These are phyloP conservation scores for Phyllosticta citribraziliensis DNA, from an alignment of 2,329 filamentous ascomycete species.

Conservation along the genomic window DNA sequence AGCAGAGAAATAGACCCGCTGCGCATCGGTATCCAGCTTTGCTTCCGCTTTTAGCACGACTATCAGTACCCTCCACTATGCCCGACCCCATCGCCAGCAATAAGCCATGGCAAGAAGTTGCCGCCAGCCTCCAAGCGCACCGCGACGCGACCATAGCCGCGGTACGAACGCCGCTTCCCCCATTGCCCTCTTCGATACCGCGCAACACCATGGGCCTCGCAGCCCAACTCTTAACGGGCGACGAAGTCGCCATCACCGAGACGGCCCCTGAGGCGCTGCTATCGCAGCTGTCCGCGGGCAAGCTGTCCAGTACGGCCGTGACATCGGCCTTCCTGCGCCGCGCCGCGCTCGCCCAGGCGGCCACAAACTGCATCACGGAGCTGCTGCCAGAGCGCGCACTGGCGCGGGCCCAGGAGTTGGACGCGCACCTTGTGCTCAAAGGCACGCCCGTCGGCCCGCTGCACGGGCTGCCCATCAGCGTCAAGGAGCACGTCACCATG, in stretches of 20 bases:
- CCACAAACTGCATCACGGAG: slow-evolving; percentile 36
- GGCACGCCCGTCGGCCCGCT: slow-evolving; percentile 32
- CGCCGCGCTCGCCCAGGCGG: slow-evolving; percentile 48
- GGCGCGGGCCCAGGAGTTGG: slow-evolving; percentile 23
- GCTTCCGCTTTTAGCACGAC: too few relatives aligned
- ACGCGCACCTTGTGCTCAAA: slow-evolving; percentile 22
- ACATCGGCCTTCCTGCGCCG: slow-evolving; percentile 45
- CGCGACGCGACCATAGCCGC: slow-evolving; percentile 36
- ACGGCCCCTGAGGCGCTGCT: slow-evolving; percentile 26
- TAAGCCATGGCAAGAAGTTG: slow-evolving; percentile 37
- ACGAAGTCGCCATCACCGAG: slow-evolving; percentile 27
- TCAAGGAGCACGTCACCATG: slow-evolving; percentile 44
- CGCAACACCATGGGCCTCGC: slow-evolving; percentile 39
- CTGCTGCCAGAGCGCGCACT: slow-evolving; percentile 29
- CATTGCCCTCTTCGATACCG: slow-evolving; percentile 27
- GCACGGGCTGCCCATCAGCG: slow-evolving; percentile 40
- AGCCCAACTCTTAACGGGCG: slow-evolving; percentile 24
- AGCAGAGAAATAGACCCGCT: too few relatives aligned
- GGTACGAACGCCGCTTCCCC: slow-evolving; percentile 32
- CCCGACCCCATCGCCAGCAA: background rate
- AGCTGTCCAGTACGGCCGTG: slow-evolving; percentile 32
- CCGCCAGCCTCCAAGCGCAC: slow-evolving; percentile 36
- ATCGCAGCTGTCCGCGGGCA: slow-evolving; percentile 17
- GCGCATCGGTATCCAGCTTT: too few relatives aligned
- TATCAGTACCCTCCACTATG: background rate